Evolutionary conservation across 345 rosid genomes (phyloP).

Genomic region (Ceriops tagal): DNA sequence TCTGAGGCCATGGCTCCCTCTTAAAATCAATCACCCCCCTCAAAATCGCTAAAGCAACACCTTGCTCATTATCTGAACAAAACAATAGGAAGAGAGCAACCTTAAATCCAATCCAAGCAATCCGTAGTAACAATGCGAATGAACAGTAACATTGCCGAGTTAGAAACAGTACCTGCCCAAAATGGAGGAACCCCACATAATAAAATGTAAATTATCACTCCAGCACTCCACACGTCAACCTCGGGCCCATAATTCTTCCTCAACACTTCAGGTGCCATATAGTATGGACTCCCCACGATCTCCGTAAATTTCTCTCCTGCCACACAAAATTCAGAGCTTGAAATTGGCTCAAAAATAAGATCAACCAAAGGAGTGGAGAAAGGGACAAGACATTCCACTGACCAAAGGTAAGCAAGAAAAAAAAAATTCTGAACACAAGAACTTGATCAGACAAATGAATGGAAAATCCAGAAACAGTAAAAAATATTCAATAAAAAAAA

Average conservation of each 20-base stretch:
- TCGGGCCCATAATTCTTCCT: constrained; percentile 86
- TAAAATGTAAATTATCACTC: constrained; percentile 82
- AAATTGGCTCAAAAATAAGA: neutral
- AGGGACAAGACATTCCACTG: neutral
- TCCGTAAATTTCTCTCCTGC: constrained; percentile 75
- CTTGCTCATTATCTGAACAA: constrained; percentile 84
- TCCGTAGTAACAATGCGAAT: constrained; percentile 1
- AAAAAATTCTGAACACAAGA: constrained; percentile 9
- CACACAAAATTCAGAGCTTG: constrained; percentile 1
- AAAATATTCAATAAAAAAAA: too few species aligned
- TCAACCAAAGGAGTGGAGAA: neutral
- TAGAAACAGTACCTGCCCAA: constrained; percentile 64
- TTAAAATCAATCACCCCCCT: constrained; percentile 75
- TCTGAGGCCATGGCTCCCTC: constrained; percentile 96
- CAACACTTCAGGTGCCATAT: constrained; percentile 95
- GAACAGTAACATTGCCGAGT: constrained; percentile 1
- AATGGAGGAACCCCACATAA: constrained; percentile 93
- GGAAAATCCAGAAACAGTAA: neutral
- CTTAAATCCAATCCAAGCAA: constrained; percentile 4
- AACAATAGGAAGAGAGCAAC: constrained; percentile 13
- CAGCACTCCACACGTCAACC: constrained; percentile 94
- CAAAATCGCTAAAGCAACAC: constrained; percentile 92
- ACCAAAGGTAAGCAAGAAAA: neutral
- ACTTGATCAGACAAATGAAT: neutral
- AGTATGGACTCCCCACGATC: constrained; percentile 94